Evolutionary conservation across 2,329 filamentous ascomycete species (phyloP).

Genomic region (Colletotrichum chlorophyti): DNA sequence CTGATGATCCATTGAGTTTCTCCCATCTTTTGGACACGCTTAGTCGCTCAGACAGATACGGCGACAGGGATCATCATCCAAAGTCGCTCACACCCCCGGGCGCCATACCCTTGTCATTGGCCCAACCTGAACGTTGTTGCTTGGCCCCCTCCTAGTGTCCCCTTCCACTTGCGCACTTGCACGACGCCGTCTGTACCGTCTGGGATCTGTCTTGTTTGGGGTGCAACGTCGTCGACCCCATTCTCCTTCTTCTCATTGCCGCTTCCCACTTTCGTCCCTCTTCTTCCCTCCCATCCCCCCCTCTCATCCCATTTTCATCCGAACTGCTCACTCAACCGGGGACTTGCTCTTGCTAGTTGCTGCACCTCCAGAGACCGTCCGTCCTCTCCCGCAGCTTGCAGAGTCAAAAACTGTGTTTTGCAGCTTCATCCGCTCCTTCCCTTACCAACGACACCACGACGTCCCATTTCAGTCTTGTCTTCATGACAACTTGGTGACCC

Average conservation of each 20-base stretch:
- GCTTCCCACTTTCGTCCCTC: constrained; percentile 21
- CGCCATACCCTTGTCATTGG: constrained; percentile 6
- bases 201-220: constrained; percentile 6
- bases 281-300: constrained; percentile 2
- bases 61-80: not conserved
- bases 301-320: constrained; percentile 9
- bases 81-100: not conserved
- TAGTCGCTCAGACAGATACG: too few relatives aligned
- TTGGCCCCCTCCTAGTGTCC: not conserved
- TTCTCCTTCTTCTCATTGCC: constrained; percentile 21
- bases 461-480: constrained; percentile 5
- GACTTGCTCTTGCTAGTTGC: not conserved
- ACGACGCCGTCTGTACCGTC: too few relatives aligned
- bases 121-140: constrained; percentile 8
- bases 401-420: constrained; percentile 17
- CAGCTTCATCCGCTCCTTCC: constrained; percentile 32
- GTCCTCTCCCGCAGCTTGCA: constrained; percentile 18
- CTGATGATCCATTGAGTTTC: too few relatives aligned
- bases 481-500: constrained; percentile 8
- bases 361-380: not conserved
- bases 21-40: too few relatives aligned
- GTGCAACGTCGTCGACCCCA: constrained; percentile 17
- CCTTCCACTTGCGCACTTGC: too few relatives aligned
- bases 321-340: constrained; percentile 20
- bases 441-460: not conserved